Evolutionary conservation across 805 yeast genomes (phyloP), one percentile per base, ranked within the genome.

Genomic region (Candida railenensis): DNA sequence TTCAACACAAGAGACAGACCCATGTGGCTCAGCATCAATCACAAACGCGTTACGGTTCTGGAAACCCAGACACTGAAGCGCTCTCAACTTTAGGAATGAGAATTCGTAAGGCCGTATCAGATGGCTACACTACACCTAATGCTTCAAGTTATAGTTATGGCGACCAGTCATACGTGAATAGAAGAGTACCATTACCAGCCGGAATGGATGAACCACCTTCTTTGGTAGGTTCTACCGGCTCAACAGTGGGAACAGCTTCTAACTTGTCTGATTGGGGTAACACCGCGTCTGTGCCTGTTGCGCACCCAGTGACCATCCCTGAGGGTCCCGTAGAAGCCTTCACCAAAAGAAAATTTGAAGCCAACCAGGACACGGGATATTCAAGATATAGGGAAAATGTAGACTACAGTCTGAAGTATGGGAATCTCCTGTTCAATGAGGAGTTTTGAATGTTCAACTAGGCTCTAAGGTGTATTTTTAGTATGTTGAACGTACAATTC

Each of bases 81-180:
- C 69, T 85, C 20, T 74, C 81, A 36, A 75, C 83, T 0, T 57
- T 85, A 4, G 90, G 89, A 0, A 85, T 83, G 89, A 73, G 89
- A 51, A 80, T 86, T 48, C 76, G 92, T 56, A 82, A 83, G 53
- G 73, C 85, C 2, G 80, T 85, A 2, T 71, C 78, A 30, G 82
- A 82, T 38, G 90, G 90, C 1, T 83, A 83, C 59, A 51, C 55
- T 14, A 54, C 46, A 11, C 52, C 53, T n/a, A 42, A 37, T 14
- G 45, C 39, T 19, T 43, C 52, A 3, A 38, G 46, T 18, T 40
- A 47, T 36, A 46, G 51, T 20, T 46, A 59, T 44, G 45, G 48
- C 34, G 40, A 45, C 8, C 41, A 48, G 16, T 38, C 30, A 22
- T 39, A 41, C 44, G 16, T 38, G 9, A 37, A 37, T 28, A 42